Evolutionary conservation across 192 early-diverging fungal species (phyloP).

Genomic region (Globomyces pollinis-pini): DNA sequence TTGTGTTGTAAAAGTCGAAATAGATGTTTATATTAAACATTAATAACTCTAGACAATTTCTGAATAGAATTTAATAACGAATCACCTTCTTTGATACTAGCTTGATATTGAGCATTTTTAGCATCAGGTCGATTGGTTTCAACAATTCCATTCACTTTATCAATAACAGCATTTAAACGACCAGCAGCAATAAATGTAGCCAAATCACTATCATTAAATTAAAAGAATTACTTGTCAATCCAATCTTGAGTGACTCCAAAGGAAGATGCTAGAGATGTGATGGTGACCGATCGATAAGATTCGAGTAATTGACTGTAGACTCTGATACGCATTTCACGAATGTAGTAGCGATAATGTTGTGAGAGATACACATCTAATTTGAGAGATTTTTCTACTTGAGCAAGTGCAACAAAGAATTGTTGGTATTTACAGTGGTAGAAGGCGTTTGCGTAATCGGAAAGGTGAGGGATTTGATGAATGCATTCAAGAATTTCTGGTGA

Average conservation of each 20-base stretch:
- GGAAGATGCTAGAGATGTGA: constrained; percentile 91
- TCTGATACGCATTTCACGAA: constrained; percentile 97
- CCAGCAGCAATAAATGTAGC: constrained; percentile 92
- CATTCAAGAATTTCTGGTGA: constrained; percentile 92
- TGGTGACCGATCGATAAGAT: constrained; percentile 86
- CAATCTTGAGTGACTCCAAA: constrained; percentile 95
- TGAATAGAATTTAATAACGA: constrained; percentile 89
- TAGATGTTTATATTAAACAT: constrained; percentile 45
- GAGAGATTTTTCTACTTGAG: constrained; percentile 74
- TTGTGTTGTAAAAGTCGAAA: not conserved
- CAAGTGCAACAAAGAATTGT: constrained; percentile 85
- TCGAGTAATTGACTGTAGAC: constrained; percentile 94
- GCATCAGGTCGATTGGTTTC: constrained; percentile 96
- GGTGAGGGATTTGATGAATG: constrained; percentile 77
- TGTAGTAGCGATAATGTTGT: constrained; percentile 86
- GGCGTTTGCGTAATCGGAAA: constrained; percentile 75
- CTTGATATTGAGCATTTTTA: constrained; percentile 98
- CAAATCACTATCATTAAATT: constrained; percentile 58
- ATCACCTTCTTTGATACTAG: constrained; percentile 94
- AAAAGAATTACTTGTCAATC: constrained; percentile 70
- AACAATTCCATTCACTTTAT: constrained; percentile 96
- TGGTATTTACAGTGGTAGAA: constrained; percentile 89
- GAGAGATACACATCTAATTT: constrained; percentile 66
- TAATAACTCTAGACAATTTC: constrained; percentile 89
- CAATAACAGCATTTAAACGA: constrained; percentile 96